Conservation (phyloP, 2,329 filamentous ascomycete genomes). For the Pseudogymnoascus sp. region DNA sequence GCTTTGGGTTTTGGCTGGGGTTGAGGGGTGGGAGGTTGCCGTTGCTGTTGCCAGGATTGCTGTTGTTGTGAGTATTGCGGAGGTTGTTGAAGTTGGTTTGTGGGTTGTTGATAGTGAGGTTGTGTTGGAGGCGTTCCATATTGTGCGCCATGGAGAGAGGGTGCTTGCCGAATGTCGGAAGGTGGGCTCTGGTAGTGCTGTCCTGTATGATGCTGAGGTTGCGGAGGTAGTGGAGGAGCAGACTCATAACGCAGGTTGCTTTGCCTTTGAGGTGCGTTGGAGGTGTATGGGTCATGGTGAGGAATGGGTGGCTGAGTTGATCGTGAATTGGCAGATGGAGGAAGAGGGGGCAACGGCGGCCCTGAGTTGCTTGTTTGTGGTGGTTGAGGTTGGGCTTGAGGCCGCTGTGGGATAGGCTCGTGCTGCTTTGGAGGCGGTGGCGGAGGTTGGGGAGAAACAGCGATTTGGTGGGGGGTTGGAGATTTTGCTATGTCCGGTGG, state of each 20-base stretch:
- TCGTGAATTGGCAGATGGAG: conserved; percentile 16
- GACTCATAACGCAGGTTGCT: conserved; percentile 27
- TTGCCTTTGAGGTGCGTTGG: conserved; percentile 21
- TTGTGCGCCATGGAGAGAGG: conserved; percentile 9
- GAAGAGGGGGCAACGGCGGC: conserved; percentile 25
- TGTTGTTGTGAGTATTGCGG: conserved; percentile 25
- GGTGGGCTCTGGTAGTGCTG: conserved; percentile 21
- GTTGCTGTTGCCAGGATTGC: conserved; percentile 24
- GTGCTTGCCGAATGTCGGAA: conserved; percentile 12
- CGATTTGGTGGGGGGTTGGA: conserved; percentile 29
- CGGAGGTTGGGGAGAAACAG: conserved; percentile 22
- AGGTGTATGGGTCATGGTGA: conserved; percentile 15
- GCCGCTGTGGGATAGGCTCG: conserved; percentile 12
- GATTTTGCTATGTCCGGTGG: conserved; percentile 52
- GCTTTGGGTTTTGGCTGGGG: conserved; percentile 28
- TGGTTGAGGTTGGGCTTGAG: conserved; percentile 17
- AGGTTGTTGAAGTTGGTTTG: conserved; percentile 12
- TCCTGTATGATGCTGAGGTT: conserved; percentile 20
- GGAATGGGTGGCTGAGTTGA: conserved; percentile 16
- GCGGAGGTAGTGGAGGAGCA: conserved; percentile 25
- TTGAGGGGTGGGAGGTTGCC: conserved; percentile 27
- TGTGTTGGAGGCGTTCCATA: conserved; percentile 16
- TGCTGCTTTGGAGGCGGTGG: conserved; percentile 28
- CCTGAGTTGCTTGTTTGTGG: conserved; percentile 21
- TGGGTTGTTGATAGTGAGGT: conserved; percentile 12